Evolutionary conservation across 108 stramenopile species (phyloP).

Genomic region (Skeletonema marinoi): DNA sequence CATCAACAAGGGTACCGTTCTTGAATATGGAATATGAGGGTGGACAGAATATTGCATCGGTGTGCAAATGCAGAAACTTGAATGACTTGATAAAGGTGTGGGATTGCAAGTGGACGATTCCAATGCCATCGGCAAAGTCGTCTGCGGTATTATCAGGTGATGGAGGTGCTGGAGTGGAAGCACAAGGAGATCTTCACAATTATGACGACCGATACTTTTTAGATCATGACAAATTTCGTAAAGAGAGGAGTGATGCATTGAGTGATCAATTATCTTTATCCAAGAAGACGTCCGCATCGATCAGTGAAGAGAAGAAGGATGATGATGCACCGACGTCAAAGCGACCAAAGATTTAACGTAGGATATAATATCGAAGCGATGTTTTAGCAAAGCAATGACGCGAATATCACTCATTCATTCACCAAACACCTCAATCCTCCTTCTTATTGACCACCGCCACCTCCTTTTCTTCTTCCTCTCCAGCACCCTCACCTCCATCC

Average conservation of each 20-base stretch:
- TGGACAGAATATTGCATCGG: slow-evolving; percentile 68
- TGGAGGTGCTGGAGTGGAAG: background rate
- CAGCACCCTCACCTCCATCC: no score
- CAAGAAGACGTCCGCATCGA: background rate
- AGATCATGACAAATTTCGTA: slow-evolving; percentile 36
- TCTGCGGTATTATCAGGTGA: background rate
- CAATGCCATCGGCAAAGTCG: background rate
- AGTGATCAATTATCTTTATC: background rate
- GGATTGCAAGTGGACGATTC: slow-evolving; percentile 57
- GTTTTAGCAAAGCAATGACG: background rate
- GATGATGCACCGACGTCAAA: slow-evolving; percentile 13
- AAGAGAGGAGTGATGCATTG: slow-evolving; percentile 17
- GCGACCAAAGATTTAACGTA: slow-evolving; percentile 23
- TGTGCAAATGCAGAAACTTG: slow-evolving; percentile 67
- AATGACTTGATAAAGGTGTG: slow-evolving; percentile 75
- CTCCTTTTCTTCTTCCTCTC: background rate
- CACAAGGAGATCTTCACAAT: slow-evolving; percentile 26
- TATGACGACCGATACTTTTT: slow-evolving; percentile 60
- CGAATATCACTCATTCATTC: background rate
- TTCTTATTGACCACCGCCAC: background rate
- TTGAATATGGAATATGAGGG: slow-evolving; percentile 56
- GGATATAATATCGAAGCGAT: background rate
- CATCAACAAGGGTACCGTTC: slow-evolving; percentile 51
- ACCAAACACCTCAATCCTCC: background rate
- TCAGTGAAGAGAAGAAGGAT: slow-evolving; percentile 31